These are phyloP conservation scores for Russula dissimulans DNA, from an alignment of 768 basidiomycete species.

Conservation along the genomic window DNA sequence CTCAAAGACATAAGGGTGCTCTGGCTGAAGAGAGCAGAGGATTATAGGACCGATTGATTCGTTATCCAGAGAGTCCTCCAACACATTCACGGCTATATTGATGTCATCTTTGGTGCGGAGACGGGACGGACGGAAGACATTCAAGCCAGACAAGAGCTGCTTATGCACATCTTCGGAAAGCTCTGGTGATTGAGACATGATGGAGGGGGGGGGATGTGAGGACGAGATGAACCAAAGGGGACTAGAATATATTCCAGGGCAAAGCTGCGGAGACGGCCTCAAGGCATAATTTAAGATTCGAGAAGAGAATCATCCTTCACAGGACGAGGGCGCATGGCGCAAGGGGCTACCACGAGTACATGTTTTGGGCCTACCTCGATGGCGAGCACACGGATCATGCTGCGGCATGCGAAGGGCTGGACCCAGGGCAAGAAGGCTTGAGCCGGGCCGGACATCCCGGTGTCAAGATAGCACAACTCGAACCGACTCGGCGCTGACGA, in stretches of 20 bases:
- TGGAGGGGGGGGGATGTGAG: neutral
- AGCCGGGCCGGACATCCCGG: no score
- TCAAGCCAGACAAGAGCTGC: neutral
- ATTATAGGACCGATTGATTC: conserved; percentile 5
- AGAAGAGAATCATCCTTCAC: neutral
- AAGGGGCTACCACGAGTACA: neutral
- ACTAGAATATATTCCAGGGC: neutral
- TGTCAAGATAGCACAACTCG: no score
- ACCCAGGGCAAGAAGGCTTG: neutral
- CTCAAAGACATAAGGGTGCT: conserved; percentile 2
- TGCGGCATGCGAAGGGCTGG: neutral
- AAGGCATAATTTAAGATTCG: neutral
- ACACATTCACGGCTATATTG: neutral
- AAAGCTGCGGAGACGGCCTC: conserved; percentile 8
- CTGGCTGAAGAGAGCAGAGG: neutral
- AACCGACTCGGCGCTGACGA: no score
- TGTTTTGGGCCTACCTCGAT: no score
- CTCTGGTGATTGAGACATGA: neutral
- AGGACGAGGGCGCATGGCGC: neutral
- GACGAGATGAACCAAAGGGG: neutral
- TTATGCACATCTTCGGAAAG: neutral
- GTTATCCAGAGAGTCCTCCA: conserved; percentile 4
- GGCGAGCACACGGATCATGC: no score
- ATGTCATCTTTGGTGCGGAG: neutral
- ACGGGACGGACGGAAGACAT: conserved; percentile 1